Conservation (phyloP, 768 basidiomycete species). For the Fibroporia radiculosa region DNA sequence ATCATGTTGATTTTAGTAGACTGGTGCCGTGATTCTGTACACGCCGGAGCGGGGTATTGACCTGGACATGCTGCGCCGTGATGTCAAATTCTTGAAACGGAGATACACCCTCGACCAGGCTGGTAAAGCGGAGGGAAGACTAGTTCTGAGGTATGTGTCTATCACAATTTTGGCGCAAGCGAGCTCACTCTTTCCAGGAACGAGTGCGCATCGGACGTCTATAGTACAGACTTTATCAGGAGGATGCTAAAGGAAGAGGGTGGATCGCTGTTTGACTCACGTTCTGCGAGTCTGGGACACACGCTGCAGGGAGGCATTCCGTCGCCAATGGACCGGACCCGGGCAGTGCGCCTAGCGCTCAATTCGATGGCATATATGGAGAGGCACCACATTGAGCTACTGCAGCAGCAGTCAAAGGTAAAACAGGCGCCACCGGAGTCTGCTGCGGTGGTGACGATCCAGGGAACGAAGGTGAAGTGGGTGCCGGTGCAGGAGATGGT, state of each 20-base stretch:
- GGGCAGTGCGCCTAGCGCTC: constrained; percentile 82
- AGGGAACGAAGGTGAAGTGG: constrained; percentile 73
- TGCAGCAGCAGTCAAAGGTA: constrained; percentile 40
- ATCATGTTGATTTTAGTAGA: constrained; percentile 38
- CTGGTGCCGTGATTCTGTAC: constrained; percentile 89
- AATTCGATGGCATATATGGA: constrained; percentile 96
- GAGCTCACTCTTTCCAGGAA: constrained; percentile 40
- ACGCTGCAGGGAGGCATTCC: constrained; percentile 95
- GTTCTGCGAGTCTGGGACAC: constrained; percentile 94
- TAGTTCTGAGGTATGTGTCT: constrained; percentile 76
- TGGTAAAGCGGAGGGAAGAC: constrained; percentile 87
- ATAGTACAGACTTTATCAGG: constrained; percentile 86
- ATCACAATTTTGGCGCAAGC: background rate
- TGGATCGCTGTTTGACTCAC: constrained; percentile 84
- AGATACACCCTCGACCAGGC: constrained; percentile 80
- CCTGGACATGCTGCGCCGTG: constrained; percentile 71
- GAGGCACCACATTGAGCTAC: constrained; percentile 56
- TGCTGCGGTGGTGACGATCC: constrained; percentile 89
- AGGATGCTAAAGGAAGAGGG: constrained; percentile 96
- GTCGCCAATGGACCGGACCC: constrained; percentile 88
- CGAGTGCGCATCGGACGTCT: constrained; percentile 81
- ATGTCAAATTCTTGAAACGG: constrained; percentile 83
- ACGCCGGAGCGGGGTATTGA: constrained; percentile 88
- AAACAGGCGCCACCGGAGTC: constrained; percentile 53
- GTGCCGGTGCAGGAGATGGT: constrained; percentile 82